These are phyloP conservation scores for Dactylellina haptotyla DNA, from an alignment of 2,329 filamentous ascomycete species.

Conservation along the genomic window DNA sequence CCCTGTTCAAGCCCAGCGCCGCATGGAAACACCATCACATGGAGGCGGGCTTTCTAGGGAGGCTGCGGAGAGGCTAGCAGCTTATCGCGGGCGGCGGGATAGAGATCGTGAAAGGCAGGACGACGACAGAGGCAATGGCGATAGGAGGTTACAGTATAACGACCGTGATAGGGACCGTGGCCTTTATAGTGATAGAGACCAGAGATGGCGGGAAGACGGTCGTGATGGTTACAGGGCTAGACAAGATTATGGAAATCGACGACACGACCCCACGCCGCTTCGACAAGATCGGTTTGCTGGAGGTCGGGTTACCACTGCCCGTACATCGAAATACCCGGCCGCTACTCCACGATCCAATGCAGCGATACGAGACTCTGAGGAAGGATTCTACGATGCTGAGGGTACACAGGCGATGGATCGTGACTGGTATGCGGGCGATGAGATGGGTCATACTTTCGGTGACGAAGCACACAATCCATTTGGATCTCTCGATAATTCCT, in stretches of 20 bases:
- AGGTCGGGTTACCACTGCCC: slow-evolving; percentile 56
- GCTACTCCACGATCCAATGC: slow-evolving; percentile 57
- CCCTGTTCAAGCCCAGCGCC: slow-evolving; percentile 57
- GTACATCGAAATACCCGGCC: slow-evolving; percentile 55
- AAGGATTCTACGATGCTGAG: slow-evolving; percentile 61
- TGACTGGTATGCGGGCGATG: slow-evolving; percentile 92
- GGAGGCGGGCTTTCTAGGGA: slow-evolving; percentile 57
- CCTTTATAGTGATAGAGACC: slow-evolving; percentile 42
- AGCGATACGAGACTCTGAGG: slow-evolving; percentile 56
- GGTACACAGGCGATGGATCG: slow-evolving; percentile 82
- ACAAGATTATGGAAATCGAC: slow-evolving; percentile 53
- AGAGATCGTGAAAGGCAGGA: slow-evolving; percentile 32
- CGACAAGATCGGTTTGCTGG: slow-evolving; percentile 56
- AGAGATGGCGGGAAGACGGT: slow-evolving; percentile 39
- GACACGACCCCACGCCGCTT: slow-evolving; percentile 57
- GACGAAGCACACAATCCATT: slow-evolving; percentile 95
- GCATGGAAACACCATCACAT: slow-evolving; percentile 58
- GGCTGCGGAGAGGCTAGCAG: slow-evolving; percentile 57
- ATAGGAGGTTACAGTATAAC: slow-evolving; percentile 31
- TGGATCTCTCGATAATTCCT: slow-evolving; percentile 76
- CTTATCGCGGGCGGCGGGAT: slow-evolving; percentile 55
- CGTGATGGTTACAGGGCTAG: slow-evolving; percentile 52
- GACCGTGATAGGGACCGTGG: slow-evolving; percentile 53
- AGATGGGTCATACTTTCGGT: slow-evolving; percentile 84
- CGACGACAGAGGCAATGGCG: slow-evolving; percentile 17